These are phyloP conservation scores for Petunia secreta DNA, from an alignment of 257 asterid genomes.

Conservation along the genomic window DNA sequence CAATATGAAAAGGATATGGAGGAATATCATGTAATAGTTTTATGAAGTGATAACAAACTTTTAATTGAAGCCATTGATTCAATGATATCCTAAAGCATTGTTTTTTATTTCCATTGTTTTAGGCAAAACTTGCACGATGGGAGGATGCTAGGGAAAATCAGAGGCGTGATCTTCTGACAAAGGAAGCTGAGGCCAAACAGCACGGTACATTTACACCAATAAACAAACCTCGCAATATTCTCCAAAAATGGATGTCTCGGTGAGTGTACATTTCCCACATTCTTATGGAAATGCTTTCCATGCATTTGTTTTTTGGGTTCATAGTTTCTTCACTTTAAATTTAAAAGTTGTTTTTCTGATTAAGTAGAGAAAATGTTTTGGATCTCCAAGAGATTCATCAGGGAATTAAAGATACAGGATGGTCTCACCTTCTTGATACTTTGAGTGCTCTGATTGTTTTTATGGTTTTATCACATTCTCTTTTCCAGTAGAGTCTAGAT, in stretches of 20 bases:
- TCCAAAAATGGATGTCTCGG: slow-evolving; percentile 80
- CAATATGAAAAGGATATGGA: slow-evolving; percentile 90
- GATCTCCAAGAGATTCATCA: slow-evolving; percentile 20
- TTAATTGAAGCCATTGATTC: neutral
- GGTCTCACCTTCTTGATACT: slow-evolving; percentile 11
- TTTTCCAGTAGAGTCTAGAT: neutral
- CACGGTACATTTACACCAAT: slow-evolving; percentile 49
- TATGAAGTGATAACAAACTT: slow-evolving; percentile 22
- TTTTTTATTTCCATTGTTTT: slow-evolving; percentile 27
- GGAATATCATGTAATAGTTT: slow-evolving; percentile 69
- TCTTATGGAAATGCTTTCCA: neutral
- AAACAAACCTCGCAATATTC: slow-evolving; percentile 53
- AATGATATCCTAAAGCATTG: slow-evolving; percentile 30
- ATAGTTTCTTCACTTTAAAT: neutral
- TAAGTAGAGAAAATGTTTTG: slow-evolving; percentile 15
- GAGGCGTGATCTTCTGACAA: slow-evolving; percentile 69
- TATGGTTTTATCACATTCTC: neutral
- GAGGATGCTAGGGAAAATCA: slow-evolving; percentile 74
- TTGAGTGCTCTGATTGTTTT: neutral
- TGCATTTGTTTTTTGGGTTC: slow-evolving; percentile 12
- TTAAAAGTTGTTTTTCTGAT: neutral
- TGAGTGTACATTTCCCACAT: slow-evolving; percentile 38
- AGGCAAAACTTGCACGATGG: slow-evolving; percentile 81
- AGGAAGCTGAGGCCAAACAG: slow-evolving; percentile 77
- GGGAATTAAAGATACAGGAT: slow-evolving; percentile 8